phyloP scores from a whole-genome alignment of 768 basidiomycete species.

The Lyophyllum semitale region DNA sequence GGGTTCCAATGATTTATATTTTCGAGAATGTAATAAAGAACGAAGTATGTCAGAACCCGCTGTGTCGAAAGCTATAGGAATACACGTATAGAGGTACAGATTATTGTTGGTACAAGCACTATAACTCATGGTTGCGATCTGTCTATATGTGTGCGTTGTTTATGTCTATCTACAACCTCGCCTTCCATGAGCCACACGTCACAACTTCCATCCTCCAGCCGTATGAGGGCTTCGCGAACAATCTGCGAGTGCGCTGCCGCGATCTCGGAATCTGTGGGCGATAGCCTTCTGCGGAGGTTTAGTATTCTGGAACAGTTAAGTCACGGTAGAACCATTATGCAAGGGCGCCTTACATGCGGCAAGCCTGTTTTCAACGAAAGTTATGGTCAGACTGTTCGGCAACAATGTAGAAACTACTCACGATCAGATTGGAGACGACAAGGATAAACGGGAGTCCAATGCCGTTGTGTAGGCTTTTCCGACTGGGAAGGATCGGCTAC shows the following conservation, averaged over 20 bases:
- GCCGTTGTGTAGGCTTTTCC: conserved; percentile 30
- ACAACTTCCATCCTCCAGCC: background rate
- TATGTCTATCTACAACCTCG: background rate
- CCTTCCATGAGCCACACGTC: conserved; percentile 16
- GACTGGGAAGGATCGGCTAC: conserved; percentile 21
- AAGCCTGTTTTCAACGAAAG: conserved; percentile 28
- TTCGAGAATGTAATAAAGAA: background rate
- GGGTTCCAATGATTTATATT: background rate
- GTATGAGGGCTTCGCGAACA: conserved; percentile 24
- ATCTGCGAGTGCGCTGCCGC: conserved; percentile 29
- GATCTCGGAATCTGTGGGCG: conserved; percentile 33
- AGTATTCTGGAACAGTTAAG: conserved; percentile 31
- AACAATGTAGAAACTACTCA: conserved; percentile 13
- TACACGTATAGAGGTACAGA: conserved; percentile 16
- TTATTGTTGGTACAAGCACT: conserved; percentile 9
- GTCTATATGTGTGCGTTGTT: background rate
- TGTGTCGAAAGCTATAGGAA: background rate
- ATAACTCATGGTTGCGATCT: background rate
- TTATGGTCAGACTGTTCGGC: background rate
- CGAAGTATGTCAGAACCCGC: background rate
- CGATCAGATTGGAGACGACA: conserved; percentile 37
- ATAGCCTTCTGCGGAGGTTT: conserved; percentile 37
- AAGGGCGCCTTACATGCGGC: conserved; percentile 29
- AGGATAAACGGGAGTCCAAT: conserved; percentile 38
- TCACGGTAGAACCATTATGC: background rate